These are phyloP conservation scores for Leavenworthia alabamica DNA, from an alignment of 345 rosid species.

Conservation along the genomic window DNA sequence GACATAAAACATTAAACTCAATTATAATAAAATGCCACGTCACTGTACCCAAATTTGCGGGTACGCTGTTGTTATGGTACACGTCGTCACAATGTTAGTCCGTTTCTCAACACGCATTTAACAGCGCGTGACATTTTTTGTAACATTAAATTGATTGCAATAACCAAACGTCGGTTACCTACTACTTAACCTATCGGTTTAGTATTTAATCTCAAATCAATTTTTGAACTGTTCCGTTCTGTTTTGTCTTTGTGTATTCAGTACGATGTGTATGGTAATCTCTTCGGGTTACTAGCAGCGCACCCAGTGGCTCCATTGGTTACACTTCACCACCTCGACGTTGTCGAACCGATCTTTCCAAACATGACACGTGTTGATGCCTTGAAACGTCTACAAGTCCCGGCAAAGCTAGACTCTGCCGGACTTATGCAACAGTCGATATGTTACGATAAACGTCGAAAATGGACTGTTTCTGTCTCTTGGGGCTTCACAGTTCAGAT, in stretches of 20 bases:
- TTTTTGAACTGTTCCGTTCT: not conserved
- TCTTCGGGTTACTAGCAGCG: constrained; percentile 87
- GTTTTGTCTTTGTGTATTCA: constrained; percentile 24
- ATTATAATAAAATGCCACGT: constrained; percentile 19
- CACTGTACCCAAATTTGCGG: constrained; percentile 9
- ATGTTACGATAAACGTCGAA: constrained; percentile 62
- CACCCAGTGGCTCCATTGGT: constrained; percentile 88
- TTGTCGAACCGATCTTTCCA: constrained; percentile 92
- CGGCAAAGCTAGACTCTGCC: constrained; percentile 75
- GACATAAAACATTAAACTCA: not conserved
- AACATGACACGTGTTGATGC: constrained; percentile 69
- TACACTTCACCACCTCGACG: constrained; percentile 86
- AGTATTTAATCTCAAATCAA: not conserved
- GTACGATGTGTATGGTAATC: constrained; percentile 95
- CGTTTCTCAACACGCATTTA: not conserved
- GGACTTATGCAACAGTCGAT: constrained; percentile 94
- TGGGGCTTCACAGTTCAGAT: constrained; percentile 95
- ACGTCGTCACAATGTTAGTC: constrained; percentile 21
- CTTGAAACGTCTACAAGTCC: constrained; percentile 49
- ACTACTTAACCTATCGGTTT: constrained; percentile 21
- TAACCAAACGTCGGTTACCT: constrained; percentile 17
- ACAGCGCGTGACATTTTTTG: constrained; percentile 5
- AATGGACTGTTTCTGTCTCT: constrained; percentile 85
- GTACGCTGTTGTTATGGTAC: constrained; percentile 13
- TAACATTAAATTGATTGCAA: not conserved